These are phyloP conservation scores for Aspergillus thermomutatus DNA, from an alignment of 2,329 filamentous ascomycete species.

Conservation along the genomic window DNA sequence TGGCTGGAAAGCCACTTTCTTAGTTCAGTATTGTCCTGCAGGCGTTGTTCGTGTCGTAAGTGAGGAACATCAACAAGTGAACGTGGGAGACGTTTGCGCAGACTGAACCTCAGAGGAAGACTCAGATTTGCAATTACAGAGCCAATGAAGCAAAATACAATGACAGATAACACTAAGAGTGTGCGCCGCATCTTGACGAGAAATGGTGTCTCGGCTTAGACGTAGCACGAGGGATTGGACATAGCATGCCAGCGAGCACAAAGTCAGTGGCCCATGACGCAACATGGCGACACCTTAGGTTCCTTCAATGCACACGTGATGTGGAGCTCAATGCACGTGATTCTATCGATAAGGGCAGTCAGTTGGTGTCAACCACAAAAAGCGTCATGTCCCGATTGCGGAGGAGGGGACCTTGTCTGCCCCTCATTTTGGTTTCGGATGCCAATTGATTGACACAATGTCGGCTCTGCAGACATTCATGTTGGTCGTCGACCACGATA, in stretches of 20 bases:
- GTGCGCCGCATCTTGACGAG: slow-evolving; percentile 11
- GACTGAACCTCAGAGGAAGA: slow-evolving; percentile 8
- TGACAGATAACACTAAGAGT: slow-evolving; percentile 1
- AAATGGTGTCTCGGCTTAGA: neutral
- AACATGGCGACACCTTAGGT: slow-evolving; percentile 10
- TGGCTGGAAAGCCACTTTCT: slow-evolving; percentile 20
- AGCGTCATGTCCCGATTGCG: slow-evolving; percentile 16
- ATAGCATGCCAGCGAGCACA: neutral
- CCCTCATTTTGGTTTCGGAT: slow-evolving; percentile 1
- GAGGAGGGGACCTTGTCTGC: slow-evolving; percentile 10
- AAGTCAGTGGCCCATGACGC: slow-evolving; percentile 17
- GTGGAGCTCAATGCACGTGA: slow-evolving; percentile 16
- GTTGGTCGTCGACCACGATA: slow-evolving; percentile 46
- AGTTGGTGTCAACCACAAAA: slow-evolving; percentile 14
- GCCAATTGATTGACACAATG: slow-evolving; percentile 33
- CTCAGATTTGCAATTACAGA: slow-evolving; percentile 11
- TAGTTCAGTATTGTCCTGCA: slow-evolving; percentile 11
- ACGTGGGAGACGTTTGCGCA: slow-evolving; percentile 20
- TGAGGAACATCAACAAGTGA: slow-evolving; percentile 15
- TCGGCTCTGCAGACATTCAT: slow-evolving; percentile 49
- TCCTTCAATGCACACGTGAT: no score
- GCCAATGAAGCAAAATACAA: slow-evolving; percentile 8
- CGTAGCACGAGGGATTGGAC: neutral
- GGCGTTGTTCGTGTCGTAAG: slow-evolving; percentile 11
- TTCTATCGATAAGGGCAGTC: slow-evolving; percentile 23